Evolutionary conservation across 306 rosid species (phyloP).

Genomic region (Benincasa hispida): DNA sequence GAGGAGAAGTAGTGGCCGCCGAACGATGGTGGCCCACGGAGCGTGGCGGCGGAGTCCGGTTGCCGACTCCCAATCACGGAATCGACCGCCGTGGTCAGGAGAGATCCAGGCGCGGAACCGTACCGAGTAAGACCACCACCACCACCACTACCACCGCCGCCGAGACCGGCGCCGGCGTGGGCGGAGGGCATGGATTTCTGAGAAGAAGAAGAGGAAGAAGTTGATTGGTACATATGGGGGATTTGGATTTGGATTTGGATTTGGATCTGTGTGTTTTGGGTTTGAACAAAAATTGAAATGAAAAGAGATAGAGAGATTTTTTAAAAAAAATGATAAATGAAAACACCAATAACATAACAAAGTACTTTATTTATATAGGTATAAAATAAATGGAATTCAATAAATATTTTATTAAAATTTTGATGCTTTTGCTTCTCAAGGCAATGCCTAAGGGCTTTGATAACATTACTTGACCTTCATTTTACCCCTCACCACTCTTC

Average conservation of each 20-base stretch:
- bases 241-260: not conserved
- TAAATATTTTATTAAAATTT: no score
- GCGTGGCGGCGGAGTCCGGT: conserved; percentile 23
- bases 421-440: no score
- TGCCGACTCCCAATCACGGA: conserved; percentile 33
- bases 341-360: not conserved
- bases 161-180: not conserved
- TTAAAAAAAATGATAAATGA: not conserved
- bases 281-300: not conserved
- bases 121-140: conserved; percentile 45
- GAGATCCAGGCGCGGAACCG: conserved; percentile 66
- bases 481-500: no score
- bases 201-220: conserved; percentile 31
- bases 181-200: conserved; percentile 23
- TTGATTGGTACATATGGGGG: conserved; percentile 30
- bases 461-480: not conserved
- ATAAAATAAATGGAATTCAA: no score
- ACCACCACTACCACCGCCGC: not conserved
- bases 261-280: not conserved
- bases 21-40: conserved; percentile 14
- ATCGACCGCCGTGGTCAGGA: conserved; percentile 44
- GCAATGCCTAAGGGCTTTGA: not conserved
- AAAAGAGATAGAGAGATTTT: not conserved
- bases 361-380: not conserved
- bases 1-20: conserved; percentile 21